Base-by-base conservation (phyloP, 805 yeast genomes). In the Candida xiaguanensis region DNA sequence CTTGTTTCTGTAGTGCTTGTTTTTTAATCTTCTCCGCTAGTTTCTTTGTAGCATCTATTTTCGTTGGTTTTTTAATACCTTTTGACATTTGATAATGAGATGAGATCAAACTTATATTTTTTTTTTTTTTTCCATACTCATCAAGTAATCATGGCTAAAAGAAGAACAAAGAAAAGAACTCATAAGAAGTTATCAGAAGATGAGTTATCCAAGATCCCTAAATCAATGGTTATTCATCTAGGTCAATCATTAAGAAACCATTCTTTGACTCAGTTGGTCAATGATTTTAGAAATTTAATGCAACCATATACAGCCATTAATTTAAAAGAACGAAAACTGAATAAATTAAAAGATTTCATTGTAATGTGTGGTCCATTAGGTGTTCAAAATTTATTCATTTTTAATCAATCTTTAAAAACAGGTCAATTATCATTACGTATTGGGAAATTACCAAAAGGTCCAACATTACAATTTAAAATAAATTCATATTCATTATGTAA, bases 361-460 rank as follows among this genome's bases (percentile, higher is more conserved):
- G 95, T 88, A n/a, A 90, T 93, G 96, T 86, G 96, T 27, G 98
- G 98, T 5, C 98, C 98, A 11, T 70, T 93, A 31, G 95, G 95
- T 19, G 96, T 93, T 16, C 75, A 91, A 5, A 96, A 91, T 63
- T 63, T 93, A 55, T 78, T 93, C 64, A 70, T 91, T 15, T 90
- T 93, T 68, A 82, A 88, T 45, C 96, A 89, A 58, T 76, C 85
- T 27, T 83, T 80, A 50, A 74, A 73, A 30, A 67, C 83, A 1
- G 97, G 96, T 6, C 81, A 80, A 40, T 82, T 93, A 4, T 83
- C 91, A 36, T 68, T 93, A 46, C 77, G 97, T 53, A 63, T 93
- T 32, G 89, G 91, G 1, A 78, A 86, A 54, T 78, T 90, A 70
- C 96, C 98, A 24, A 75, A 89, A 44, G 99, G 99, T 5, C 99